A percentile compares a stretch with the other conserved stretches of the same genome.
These are phyloP conservation scores for Fraxinus excelsior DNA, from an alignment of 257 asterid genomes.

Conservation along the genomic window DNA sequence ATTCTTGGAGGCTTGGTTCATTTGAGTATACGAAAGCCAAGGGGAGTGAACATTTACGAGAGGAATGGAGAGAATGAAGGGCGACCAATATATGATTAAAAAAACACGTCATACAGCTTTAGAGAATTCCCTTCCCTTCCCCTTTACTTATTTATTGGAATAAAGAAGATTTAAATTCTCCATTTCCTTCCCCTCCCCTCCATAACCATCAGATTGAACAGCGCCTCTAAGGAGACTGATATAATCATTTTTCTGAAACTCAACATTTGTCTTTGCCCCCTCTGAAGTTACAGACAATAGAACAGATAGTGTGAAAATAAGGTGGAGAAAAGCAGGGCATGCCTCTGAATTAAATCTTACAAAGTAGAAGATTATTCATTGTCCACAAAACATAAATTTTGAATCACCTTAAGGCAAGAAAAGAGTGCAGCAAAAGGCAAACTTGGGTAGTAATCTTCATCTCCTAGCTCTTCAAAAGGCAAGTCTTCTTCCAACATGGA, in stretches of 20 bases:
- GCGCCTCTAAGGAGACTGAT: background rate
- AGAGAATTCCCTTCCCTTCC: background rate
- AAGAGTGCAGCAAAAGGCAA: conserved; percentile 95
- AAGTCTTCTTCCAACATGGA: conserved; percentile 54
- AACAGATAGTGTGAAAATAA: background rate
- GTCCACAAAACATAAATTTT: conserved; percentile 1
- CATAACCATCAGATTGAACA: background rate
- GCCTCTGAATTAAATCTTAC: conserved; percentile 15
- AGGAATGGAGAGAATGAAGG: background rate
- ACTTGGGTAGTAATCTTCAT: conserved; percentile 87
- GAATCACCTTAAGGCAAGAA: conserved; percentile 83
- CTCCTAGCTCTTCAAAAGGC: conserved; percentile 70
- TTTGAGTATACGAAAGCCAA: background rate
- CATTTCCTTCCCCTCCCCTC: background rate
- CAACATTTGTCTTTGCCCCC: background rate
- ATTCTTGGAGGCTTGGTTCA: background rate
- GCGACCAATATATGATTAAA: background rate
- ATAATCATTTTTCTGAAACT: background rate
- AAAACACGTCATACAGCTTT: background rate
- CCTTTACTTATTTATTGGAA: background rate
- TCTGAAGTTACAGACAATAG: background rate
- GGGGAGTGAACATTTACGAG: too few species aligned
- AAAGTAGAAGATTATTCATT: conserved; percentile 11
- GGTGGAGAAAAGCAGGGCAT: conserved; percentile 15
- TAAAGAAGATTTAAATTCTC: background rate